Conservation (phyloP, 202 grass and related monocot species). For the Schoenoplectus tabernaemontani region DNA sequence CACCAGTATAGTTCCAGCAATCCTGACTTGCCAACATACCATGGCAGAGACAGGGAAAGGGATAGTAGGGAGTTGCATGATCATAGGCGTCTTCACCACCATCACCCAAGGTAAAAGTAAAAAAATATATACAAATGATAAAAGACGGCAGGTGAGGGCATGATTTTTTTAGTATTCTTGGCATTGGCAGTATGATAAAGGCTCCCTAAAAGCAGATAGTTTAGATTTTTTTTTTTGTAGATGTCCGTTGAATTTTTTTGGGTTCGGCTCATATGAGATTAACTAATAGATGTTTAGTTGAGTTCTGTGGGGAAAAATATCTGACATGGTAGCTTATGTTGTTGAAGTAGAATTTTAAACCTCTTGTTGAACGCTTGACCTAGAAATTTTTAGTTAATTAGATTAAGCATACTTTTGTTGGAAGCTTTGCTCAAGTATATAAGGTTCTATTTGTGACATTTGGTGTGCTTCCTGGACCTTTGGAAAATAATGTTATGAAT, state of each 20-base stretch:
- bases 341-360: background rate
- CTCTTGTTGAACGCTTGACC: background rate
- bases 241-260: background rate
- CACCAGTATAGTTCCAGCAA: background rate
- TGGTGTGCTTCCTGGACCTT: background rate
- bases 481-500: too few relatives aligned
- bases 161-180: too few relatives aligned
- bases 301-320: background rate
- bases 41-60: slow-evolving; percentile 19
- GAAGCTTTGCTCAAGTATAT: slow-evolving; percentile 9
- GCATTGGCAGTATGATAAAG: background rate
- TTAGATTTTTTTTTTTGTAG: background rate
- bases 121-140: background rate
- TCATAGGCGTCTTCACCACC: slow-evolving; percentile 6
- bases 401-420: background rate
- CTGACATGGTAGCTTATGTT: slow-evolving; percentile 8
- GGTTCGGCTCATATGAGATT: background rate
- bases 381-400: slow-evolving; percentile 1
- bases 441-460: background rate
- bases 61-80: slow-evolving; percentile 6
- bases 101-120: slow-evolving; percentile 9
- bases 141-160: background rate
- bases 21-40: background rate
- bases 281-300: background rate
- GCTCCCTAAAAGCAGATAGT: background rate